Conservation (phyloP, 176 grass and related monocot genomes). For the Musa beccarii region DNA sequence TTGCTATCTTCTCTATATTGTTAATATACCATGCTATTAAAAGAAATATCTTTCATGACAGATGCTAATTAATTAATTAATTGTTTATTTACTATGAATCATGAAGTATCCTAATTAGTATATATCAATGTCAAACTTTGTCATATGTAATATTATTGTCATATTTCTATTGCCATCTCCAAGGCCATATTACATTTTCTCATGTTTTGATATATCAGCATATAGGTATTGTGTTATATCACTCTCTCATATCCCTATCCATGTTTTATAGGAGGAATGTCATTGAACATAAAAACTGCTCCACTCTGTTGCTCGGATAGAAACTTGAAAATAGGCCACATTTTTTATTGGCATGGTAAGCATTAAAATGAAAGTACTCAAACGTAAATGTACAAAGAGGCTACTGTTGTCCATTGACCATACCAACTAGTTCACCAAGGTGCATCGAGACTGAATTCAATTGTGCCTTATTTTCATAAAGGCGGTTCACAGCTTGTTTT, state of each 20-base stretch:
- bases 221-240: not conserved
- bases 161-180: no score
- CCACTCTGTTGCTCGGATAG: not conserved
- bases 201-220: not conserved
- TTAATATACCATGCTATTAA: not conserved
- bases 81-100: not conserved
- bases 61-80: not conserved
- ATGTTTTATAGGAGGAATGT: not conserved
- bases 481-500: constrained; percentile 71
- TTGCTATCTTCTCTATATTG: no score
- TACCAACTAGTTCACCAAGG: constrained; percentile 89
- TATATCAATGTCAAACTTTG: no score
- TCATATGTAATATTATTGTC: no score
- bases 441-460: constrained; percentile 93
- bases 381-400: not conserved
- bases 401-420: not conserved
- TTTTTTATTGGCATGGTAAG: no score
- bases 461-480: constrained; percentile 90
- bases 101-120: not conserved
- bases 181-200: not conserved
- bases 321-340: not conserved
- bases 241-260: not conserved
- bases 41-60: not conserved
- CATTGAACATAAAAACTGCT: not conserved
- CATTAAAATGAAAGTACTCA: not conserved